A percentile compares a stretch with the other conserved stretches of the same genome.
Conservation (phyloP, 1,284 basidiomycete genomes). For the Leccinum fuscescens region DNA sequence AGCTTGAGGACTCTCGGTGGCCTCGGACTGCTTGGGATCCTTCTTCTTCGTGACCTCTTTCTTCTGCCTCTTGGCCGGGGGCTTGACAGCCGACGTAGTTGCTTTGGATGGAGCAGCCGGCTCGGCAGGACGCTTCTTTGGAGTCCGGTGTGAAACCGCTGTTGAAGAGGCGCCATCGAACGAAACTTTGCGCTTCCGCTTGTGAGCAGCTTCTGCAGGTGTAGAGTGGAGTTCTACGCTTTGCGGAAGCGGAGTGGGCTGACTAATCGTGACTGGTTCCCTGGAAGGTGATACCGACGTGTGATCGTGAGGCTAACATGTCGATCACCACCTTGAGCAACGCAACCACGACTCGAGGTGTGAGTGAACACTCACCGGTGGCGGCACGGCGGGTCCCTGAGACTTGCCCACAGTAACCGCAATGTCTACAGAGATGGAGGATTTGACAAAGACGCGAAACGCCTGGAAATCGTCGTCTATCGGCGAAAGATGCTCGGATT, state of each 20-base stretch:
- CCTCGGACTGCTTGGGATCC: neutral
- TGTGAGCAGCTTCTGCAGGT: neutral
- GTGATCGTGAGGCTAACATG: neutral
- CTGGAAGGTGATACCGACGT: neutral
- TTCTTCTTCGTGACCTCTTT: conserved; percentile 1
- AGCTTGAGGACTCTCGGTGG: conserved; percentile 1
- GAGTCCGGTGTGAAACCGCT: neutral
- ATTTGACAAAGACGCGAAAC: conserved; percentile 44
- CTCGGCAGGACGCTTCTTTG: neutral
- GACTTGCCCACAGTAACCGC: conserved; percentile 31
- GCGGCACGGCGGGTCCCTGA: neutral
- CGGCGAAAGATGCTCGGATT: conserved; percentile 1
- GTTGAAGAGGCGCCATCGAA: neutral
- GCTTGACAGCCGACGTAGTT: neutral
- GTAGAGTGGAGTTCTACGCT: neutral
- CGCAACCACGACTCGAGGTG: neutral
- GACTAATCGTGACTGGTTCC: neutral
- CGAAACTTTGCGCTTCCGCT: conserved; percentile 24
- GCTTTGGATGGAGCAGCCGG: neutral
- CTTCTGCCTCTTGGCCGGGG: conserved; percentile 25
- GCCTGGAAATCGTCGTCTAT: conserved; percentile 77
- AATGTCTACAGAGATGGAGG: conserved; percentile 36
- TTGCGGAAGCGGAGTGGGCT: neutral
- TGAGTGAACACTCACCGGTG: conserved; percentile 8
- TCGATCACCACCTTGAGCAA: neutral